A percentile compares a stretch with the other conserved stretches of the same genome.
phyloP scores from a whole-genome alignment of 1,284 basidiomycete species.

The Vanrija sp. region DNA sequence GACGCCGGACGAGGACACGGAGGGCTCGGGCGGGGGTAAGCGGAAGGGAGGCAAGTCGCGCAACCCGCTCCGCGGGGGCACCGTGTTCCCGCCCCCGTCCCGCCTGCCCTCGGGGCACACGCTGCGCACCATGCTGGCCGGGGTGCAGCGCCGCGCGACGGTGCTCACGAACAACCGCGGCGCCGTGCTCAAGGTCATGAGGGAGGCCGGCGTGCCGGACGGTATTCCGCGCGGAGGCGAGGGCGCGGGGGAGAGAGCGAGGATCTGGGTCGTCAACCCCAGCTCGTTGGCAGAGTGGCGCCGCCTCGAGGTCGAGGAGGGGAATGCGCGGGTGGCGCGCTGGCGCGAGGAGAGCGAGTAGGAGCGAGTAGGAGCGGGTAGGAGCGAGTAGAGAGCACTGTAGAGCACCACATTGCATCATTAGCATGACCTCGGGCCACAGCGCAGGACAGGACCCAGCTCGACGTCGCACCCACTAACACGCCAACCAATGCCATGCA shows the following conservation, averaged over 20 bases:
- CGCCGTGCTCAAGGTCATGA: slow-evolving; percentile 38
- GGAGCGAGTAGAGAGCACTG: not conserved
- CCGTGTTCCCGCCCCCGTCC: slow-evolving; percentile 13
- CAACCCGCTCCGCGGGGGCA: slow-evolving; percentile 10
- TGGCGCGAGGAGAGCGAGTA: no score
- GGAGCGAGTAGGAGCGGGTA: no score
- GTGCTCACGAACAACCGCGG: slow-evolving; percentile 45
- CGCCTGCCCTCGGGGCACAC: slow-evolving; percentile 36
- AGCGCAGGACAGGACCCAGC: not conserved
- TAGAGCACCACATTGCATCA: not conserved
- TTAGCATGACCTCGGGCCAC: not conserved
- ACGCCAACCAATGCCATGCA: not conserved
- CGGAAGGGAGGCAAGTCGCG: not conserved
- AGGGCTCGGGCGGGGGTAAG: not conserved
- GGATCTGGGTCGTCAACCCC: slow-evolving; percentile 44
- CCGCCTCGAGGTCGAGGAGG: slow-evolving; percentile 33
- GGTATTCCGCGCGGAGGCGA: slow-evolving; percentile 21
- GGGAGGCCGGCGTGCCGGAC: slow-evolving; percentile 37
- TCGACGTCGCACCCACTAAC: not conserved
- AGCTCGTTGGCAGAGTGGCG: slow-evolving; percentile 43
- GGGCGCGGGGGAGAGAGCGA: slow-evolving; percentile 7
- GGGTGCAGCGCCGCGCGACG: slow-evolving; percentile 29
- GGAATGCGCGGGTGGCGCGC: slow-evolving; percentile 13
- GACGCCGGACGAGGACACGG: not conserved
- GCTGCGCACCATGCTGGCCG: slow-evolving; percentile 31